Base-by-base conservation (phyloP, 257 asterid genomes). In the Petrea volubilis region DNA sequence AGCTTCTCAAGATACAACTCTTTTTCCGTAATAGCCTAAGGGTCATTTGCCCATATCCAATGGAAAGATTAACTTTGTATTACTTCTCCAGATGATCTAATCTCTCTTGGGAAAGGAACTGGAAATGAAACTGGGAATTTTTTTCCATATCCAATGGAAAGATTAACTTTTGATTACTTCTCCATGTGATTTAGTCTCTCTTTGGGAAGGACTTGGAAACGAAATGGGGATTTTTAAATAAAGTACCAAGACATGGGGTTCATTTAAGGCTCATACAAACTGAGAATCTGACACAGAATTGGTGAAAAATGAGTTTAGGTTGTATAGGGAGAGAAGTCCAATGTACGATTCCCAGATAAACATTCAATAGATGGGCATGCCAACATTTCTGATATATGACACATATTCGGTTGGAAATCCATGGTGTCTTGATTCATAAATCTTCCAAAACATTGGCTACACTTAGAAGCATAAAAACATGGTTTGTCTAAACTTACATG, bases 401-500 rank as follows among this genome's bases (percentile, higher is more conserved):
- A 44, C 3, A 13, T 0, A 0, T 44, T 44, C 18, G 6, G 43
- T 2, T 44, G 50, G 6, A 15, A 18, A 18, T 47, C 24, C 55
- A 47, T n/a, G 17, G 55, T 47, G 24, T n/a, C 9, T 17, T n/a
- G 55, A 47, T 47, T 47, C 20, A n/a, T 3, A 17, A n/a, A 15
- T n/a, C 1, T n/a, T 25, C 55, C 14, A 44, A 47, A n/a, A n/a
- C n/a, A 44, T 1, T 47, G 20, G 55, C 55, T n/a, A n/a, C 55
- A 47, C 55, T 14, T 17, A 8, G 25, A 17, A 47, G 3, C 6
- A 7, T 3, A 47, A 44, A 60, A 68, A 46, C 52, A 72, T 25
- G 51, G 68, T 38, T 31, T 18, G 25, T 27, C 25, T 7, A 66
- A 75, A 82, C 97, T 78, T 78, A 91, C 99, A 38, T 86, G 90